Evolutionary conservation across 2,329 filamentous ascomycete species (phyloP).

Genomic region (Alternaria alternata): DNA sequence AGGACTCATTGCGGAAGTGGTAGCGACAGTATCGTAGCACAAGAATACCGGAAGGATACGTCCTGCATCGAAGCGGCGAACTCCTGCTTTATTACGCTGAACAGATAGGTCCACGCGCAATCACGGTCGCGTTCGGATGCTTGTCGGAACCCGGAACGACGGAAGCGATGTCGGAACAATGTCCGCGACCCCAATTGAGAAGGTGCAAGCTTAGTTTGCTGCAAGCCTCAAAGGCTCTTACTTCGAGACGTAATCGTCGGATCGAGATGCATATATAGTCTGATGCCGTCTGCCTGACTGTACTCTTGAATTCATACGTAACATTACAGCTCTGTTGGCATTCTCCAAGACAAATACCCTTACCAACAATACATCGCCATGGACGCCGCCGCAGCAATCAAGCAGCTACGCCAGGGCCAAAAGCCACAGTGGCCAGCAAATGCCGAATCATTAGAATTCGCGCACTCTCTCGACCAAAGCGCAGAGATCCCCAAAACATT

Average conservation of each 20-base stretch:
- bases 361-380: conserved; percentile 22
- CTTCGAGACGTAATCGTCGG: conserved; percentile 20
- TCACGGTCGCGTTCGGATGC: conserved; percentile 6
- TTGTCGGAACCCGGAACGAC: conserved; percentile 17
- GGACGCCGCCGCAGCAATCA: conserved; percentile 34
- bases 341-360: not conserved
- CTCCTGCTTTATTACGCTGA: conserved; percentile 27
- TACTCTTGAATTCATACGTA: not conserved
- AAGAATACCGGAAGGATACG: conserved; percentile 5
- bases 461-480: conserved; percentile 37
- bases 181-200: conserved; percentile 25
- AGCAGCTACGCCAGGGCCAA: conserved; percentile 38
- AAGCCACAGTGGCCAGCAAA: conserved; percentile 39
- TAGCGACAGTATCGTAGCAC: not conserved
- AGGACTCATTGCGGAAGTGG: conserved; percentile 36
- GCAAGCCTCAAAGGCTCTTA: conserved; percentile 11
- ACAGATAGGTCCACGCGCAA: conserved; percentile 2
- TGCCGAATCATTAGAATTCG: conserved; percentile 35
- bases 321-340: not conserved
- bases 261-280: conserved; percentile 16
- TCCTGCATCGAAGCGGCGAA: conserved; percentile 21
- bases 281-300: not conserved
- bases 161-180: conserved; percentile 4
- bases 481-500: conserved; percentile 49
- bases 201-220: conserved; percentile 22